Evolutionary conservation across 768 basidiomycete genomes (phyloP).

Genomic region (Crassisporium funariophilum): DNA sequence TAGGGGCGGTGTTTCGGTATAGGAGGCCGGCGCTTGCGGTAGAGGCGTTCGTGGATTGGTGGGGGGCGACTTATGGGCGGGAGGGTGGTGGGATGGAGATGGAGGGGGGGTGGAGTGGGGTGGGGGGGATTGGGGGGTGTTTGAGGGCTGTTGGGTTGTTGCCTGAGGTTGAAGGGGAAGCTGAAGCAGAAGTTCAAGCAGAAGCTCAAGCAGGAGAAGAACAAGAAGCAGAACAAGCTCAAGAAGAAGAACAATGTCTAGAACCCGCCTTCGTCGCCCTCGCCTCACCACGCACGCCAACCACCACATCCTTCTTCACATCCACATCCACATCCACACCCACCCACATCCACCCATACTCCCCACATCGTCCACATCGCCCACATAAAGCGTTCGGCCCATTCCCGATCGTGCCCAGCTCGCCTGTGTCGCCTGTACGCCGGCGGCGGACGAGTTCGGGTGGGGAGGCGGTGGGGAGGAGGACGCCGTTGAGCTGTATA

Average conservation of each 20-base stretch:
- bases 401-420: constrained; percentile 24
- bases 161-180: constrained; percentile 7
- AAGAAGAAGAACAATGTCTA: constrained; percentile 8
- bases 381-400: constrained; percentile 27
- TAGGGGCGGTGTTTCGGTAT: constrained; percentile 61
- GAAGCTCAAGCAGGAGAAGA: too few relatives aligned
- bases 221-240: neutral
- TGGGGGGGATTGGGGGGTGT: constrained; percentile 29
- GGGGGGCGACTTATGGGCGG: constrained; percentile 50
- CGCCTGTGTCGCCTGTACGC: constrained; percentile 27
- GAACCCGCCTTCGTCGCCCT: constrained; percentile 14
- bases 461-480: constrained; percentile 1
- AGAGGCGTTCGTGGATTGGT: constrained; percentile 64
- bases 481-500: constrained; percentile 23
- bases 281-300: constrained; percentile 19
- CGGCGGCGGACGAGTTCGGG: constrained; percentile 11
- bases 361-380: constrained; percentile 28
- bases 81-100: constrained; percentile 43
- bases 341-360: constrained; percentile 15
- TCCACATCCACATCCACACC: constrained; percentile 21
- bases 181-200: neutral
- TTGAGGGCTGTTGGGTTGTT: constrained; percentile 20
- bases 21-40: constrained; percentile 49
- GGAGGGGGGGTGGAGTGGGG: constrained; percentile 56
- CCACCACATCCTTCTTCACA: constrained; percentile 23